Base-by-base conservation (phyloP, 192 early-diverging fungal genomes). In the Coemansia sp. region DNA sequence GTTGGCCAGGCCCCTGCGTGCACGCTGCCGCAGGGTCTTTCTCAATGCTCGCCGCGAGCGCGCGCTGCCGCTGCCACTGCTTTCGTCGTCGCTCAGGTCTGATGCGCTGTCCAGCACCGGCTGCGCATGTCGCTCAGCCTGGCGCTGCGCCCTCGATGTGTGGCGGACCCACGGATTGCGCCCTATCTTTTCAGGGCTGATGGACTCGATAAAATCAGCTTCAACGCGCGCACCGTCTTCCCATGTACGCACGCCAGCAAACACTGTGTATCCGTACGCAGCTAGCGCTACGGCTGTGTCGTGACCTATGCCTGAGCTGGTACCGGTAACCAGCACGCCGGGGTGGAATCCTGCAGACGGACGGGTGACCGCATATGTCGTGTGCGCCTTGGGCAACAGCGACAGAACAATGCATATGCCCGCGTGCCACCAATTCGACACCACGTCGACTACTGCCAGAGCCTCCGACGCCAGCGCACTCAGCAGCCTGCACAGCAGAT, bases 301-400 rank as follows among this genome's bases (percentile, higher is more conserved):
- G 59, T 73, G 78, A 40, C 82, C 82, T 36, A 84, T 84, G 6
- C 82, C 82, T 1, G 74, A 73, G 64, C 74, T 78, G 18, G 78
- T 81, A 18, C 82, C 82, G 31, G 82, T 84, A 18, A 84, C 63
- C 17, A 84, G 64, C 5, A 84, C 70, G 4, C 71, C 82, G 2
- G 82, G 82, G 47, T 76, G 74, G 64, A 63, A 80, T 36, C 44
- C 60, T 10, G 34, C 47, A 3, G 37, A 17, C 0, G 82, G 82
- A 31, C 61, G 38, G 34, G 53, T 53, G 1, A 80, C 73, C 0
- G 67, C 65, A 52, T 68, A 83, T 31, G 37, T 31, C 3, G 73
- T 61, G 20, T 66, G 70, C 34, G 74, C 82, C 64, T 73, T 75
- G 37, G 82, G 82, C 25, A 83, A 67, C 52, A 74, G 68, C 56